phyloP scores from a whole-genome alignment of 2,329 filamentous ascomycete genomes.

The Epichloe glyceriae region DNA sequence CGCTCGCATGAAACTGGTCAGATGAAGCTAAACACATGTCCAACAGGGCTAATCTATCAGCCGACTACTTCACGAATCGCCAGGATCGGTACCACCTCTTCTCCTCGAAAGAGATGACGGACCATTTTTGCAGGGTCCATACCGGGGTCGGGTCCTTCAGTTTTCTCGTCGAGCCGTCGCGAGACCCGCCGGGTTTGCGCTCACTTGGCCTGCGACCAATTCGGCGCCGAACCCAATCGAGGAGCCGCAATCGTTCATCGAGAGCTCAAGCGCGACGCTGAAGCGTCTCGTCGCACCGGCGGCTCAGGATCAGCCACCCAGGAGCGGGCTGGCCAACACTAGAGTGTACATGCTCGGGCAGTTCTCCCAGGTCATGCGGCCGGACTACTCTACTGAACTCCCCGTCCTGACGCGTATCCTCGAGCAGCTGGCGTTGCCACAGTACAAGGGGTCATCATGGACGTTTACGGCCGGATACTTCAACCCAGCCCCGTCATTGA shows the following conservation, averaged over 20 bases:
- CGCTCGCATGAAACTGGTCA: not conserved
- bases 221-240: conserved; percentile 61
- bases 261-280: conserved; percentile 53
- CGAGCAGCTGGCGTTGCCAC: conserved; percentile 47
- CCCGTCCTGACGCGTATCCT: conserved; percentile 68
- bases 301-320: not conserved
- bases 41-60: conserved; percentile 67
- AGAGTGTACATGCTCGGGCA: conserved; percentile 78
- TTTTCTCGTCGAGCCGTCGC: conserved; percentile 59
- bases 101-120: conserved; percentile 61
- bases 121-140: conserved; percentile 73
- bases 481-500: conserved; percentile 81
- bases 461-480: conserved; percentile 98
- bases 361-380: conserved; percentile 69
- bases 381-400: conserved; percentile 77
- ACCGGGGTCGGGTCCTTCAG: conserved; percentile 65
- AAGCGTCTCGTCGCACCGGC: conserved; percentile 45
- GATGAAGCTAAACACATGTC: not conserved
- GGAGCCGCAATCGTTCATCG: conserved; percentile 55
- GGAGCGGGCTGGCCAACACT: conserved; percentile 38
- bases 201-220: conserved; percentile 67
- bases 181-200: conserved; percentile 42
- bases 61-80: conserved; percentile 91
- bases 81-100: conserved; percentile 94
- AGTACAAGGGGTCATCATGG: conserved; percentile 64